Evolutionary conservation across 768 basidiomycete genomes (phyloP).

Genomic region (Crucibulum laeve): DNA sequence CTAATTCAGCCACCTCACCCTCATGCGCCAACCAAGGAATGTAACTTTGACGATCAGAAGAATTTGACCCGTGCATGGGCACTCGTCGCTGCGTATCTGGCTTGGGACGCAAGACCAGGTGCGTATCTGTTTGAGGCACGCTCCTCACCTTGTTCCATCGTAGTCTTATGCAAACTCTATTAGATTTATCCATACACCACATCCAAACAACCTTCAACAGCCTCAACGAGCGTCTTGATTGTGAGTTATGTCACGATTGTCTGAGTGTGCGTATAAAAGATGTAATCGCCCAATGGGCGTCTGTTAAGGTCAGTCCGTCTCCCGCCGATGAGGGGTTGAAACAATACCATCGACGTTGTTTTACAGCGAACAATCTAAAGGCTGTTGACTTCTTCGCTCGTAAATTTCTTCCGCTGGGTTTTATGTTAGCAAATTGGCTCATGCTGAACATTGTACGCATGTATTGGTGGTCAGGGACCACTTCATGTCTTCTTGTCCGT

Average conservation of each 20-base stretch:
- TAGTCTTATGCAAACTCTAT: neutral
- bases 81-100: slow-evolving; percentile 27
- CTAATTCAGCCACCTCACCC: slow-evolving; percentile 22
- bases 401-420: no score
- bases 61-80: slow-evolving; percentile 33
- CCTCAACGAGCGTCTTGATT: slow-evolving; percentile 1
- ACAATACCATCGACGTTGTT: no score
- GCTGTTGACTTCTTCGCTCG: no score
- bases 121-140: slow-evolving; percentile 4
- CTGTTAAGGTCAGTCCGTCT: slow-evolving; percentile 4
- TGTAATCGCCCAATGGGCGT: slow-evolving; percentile 3
- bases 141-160: neutral
- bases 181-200: slow-evolving; percentile 4
- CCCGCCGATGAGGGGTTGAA: no score
- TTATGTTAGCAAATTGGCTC: no score
- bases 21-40: slow-evolving; percentile 22
- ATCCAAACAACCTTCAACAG: slow-evolving; percentile 2
- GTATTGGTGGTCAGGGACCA: no score
- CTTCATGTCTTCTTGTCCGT: no score
- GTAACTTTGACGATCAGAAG: slow-evolving; percentile 28
- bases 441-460: no score
- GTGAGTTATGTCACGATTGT: neutral
- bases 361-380: no score
- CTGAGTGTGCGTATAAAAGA: slow-evolving; percentile 4
- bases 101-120: slow-evolving; percentile 34